phyloP scores from a whole-genome alignment of 2,329 filamentous ascomycete species.

The Apiospora rasikravindrae region DNA sequence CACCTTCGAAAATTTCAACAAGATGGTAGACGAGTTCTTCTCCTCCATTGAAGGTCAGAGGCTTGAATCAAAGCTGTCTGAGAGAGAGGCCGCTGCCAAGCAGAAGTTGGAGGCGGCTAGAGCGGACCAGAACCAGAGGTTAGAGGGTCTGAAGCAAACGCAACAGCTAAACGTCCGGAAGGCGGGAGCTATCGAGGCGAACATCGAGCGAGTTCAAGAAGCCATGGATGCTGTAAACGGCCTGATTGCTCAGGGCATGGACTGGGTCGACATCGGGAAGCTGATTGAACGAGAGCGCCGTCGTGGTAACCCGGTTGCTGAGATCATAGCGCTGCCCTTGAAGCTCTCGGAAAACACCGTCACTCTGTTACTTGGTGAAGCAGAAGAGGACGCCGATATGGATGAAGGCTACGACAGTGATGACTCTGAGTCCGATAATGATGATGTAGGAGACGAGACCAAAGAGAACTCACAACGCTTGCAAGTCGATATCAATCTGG shows the following conservation, averaged over 20 bases:
- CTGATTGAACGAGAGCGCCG: conserved; percentile 87
- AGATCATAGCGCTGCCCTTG: conserved; percentile 83
- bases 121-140: conserved; percentile 81
- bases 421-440: conserved; percentile 59
- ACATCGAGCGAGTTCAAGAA: conserved; percentile 89
- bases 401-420: conserved; percentile 59
- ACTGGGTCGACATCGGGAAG: conserved; percentile 91
- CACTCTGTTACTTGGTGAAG: conserved; percentile 78
- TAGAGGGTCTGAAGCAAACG: conserved; percentile 81
- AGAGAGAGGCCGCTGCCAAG: conserved; percentile 81
- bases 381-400: conserved; percentile 58
- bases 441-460: conserved; percentile 51
- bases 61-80: conserved; percentile 80
- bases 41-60: conserved; percentile 95
- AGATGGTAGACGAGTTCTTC: conserved; percentile 95
- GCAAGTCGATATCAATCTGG: conserved; percentile 83
- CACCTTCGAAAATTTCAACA: conserved; percentile 85
- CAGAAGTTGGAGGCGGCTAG: conserved; percentile 85
- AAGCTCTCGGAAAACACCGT: conserved; percentile 90
- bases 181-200: conserved; percentile 88
- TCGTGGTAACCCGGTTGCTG: conserved; percentile 81
- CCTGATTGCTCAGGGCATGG: conserved; percentile 92
- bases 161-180: conserved; percentile 87
- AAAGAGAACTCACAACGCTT: conserved; percentile 61
- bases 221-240: conserved; percentile 92